Conservation (phyloP, 2,329 filamentous ascomycete species). For the Curvularia sp. region DNA sequence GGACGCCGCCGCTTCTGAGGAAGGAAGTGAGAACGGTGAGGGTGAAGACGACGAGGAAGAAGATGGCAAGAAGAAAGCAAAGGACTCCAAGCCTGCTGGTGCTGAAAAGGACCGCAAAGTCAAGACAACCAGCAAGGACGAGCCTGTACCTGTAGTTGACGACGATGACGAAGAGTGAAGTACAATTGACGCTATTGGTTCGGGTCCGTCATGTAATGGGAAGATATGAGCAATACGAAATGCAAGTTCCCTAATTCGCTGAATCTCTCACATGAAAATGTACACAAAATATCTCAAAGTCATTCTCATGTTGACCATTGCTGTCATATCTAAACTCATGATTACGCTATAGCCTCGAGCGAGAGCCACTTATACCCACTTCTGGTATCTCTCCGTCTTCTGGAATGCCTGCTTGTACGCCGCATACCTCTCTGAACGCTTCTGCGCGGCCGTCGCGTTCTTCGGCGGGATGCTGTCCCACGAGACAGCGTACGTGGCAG, state of each 20-base stretch:
- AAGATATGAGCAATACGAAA: not conserved
- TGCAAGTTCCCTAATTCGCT: not conserved
- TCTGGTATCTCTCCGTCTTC: conserved; percentile 33
- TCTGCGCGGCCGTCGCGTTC: conserved; percentile 32
- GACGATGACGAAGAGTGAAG: conserved; percentile 39
- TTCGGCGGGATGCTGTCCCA: conserved; percentile 42
- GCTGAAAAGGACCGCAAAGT: conserved; percentile 46
- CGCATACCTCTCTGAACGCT: conserved; percentile 29
- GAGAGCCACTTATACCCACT: conserved; percentile 22
- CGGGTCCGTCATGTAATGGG: not conserved
- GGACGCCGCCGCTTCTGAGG: conserved; percentile 23
- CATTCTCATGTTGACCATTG: not conserved
- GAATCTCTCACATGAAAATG: not conserved
- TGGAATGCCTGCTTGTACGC: conserved; percentile 29
- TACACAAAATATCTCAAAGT: not conserved
- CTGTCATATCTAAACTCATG: not conserved
- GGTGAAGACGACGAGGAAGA: conserved; percentile 42
- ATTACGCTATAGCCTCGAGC: not conserved
- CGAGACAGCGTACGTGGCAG: conserved; percentile 45
- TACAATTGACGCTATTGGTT: not conserved
- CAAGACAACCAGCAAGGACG: conserved; percentile 38
- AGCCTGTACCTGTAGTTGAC: conserved; percentile 42
- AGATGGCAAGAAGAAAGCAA: conserved; percentile 46
- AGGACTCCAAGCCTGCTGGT: conserved; percentile 48
- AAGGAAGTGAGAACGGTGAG: conserved; percentile 24